Conservation (phyloP, 345 rosid genomes). For the Euphorbia lathyris region DNA sequence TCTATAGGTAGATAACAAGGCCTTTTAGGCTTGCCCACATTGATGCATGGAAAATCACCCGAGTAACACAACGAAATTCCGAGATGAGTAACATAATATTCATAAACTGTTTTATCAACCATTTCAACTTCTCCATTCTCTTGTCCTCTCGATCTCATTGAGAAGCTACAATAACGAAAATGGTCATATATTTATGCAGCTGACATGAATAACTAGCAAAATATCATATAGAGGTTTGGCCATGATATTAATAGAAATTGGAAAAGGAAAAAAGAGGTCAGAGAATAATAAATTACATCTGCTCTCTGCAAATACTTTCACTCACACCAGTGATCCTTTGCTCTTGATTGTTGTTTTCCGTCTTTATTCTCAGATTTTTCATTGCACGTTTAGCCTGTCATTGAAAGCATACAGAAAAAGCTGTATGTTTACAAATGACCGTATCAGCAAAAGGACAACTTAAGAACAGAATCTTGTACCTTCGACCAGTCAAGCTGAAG, state of each 20-base stretch:
- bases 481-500: slow-evolving; percentile 28
- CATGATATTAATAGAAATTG: background rate
- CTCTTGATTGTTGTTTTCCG: slow-evolving; percentile 64
- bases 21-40: slow-evolving; percentile 86
- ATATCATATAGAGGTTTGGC: too few relatives aligned
- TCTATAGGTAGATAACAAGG: slow-evolving; percentile 81
- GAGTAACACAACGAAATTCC: slow-evolving; percentile 58
- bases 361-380: slow-evolving; percentile 37
- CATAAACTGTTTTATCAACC: slow-evolving; percentile 57
- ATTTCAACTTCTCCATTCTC: slow-evolving; percentile 43
- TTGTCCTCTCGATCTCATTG: slow-evolving; percentile 13
- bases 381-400: slow-evolving; percentile 33
- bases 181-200: background rate
- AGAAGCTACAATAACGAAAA: slow-evolving; percentile 15
- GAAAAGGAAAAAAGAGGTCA: background rate
- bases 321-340: slow-evolving; percentile 85
- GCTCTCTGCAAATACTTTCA: slow-evolving; percentile 56
- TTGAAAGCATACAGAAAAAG: background rate
- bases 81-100: slow-evolving; percentile 62
- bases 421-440: background rate
- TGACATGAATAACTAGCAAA: slow-evolving; percentile 1
- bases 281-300: slow-evolving; percentile 18
- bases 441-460: background rate
- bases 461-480: slow-evolving; percentile 9
- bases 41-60: slow-evolving; percentile 74